phyloP scores from a whole-genome alignment of 495 filamentous ascomycete species.

The Neurospora sp. region DNA sequence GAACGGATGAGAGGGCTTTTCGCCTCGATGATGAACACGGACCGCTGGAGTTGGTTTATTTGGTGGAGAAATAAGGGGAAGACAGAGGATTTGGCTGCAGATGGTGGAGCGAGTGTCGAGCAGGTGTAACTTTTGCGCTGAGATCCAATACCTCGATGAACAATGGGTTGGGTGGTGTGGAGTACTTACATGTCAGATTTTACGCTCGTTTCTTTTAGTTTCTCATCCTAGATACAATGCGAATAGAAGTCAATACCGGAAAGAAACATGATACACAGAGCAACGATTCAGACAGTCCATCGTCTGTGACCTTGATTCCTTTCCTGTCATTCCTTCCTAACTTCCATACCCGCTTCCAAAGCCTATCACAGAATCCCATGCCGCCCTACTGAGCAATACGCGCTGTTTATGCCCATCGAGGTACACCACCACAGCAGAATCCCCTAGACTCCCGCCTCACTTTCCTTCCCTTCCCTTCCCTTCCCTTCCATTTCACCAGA shows the following conservation, averaged over 20 bases:
- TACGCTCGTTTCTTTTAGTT: too few relatives aligned
- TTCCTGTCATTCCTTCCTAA: background rate
- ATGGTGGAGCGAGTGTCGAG: background rate
- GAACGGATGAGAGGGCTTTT: background rate
- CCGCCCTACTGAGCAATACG: background rate
- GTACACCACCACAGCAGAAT: background rate
- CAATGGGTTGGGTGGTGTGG: background rate
- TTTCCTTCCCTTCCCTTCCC: background rate
- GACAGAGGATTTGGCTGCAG: background rate
- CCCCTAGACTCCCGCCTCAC: background rate
- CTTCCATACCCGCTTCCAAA: background rate
- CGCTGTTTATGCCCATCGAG: background rate
- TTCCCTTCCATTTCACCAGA: background rate
- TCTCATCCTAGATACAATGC: background rate
- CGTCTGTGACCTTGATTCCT: background rate
- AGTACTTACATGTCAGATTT: background rate
- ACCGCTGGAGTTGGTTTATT: background rate
- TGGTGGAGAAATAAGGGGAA: background rate
- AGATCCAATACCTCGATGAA: background rate
- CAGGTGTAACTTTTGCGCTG: background rate
- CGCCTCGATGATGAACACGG: background rate
- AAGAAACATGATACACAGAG: background rate
- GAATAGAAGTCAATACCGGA: background rate
- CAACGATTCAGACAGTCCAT: background rate
- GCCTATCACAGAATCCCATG: background rate